phyloP scores from a whole-genome alignment of 352 stramenopile genomes.

The Phytophthora ohioensis region DNA sequence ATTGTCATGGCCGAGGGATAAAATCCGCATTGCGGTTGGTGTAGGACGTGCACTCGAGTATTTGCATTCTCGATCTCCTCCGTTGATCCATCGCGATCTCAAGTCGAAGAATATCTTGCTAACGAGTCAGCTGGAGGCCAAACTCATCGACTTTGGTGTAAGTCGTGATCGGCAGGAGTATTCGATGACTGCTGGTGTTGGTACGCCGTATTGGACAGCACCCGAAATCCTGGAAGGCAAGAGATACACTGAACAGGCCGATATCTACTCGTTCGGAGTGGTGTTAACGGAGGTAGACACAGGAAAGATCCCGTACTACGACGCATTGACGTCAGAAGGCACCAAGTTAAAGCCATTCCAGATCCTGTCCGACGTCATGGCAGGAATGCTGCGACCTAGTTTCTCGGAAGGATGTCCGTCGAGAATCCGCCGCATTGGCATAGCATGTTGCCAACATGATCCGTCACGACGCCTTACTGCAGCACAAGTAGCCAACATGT shows the following conservation, averaged over 20 bases:
- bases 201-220: slow-evolving; percentile 45
- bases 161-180: slow-evolving; percentile 33
- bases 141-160: slow-evolving; percentile 59
- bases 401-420: slow-evolving; percentile 54
- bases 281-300: slow-evolving; percentile 50
- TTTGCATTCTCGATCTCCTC: slow-evolving; percentile 31
- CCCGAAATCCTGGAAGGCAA: slow-evolving; percentile 45
- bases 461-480: slow-evolving; percentile 41
- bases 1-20: slow-evolving; percentile 44
- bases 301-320: slow-evolving; percentile 39
- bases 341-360: slow-evolving; percentile 52
- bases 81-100: slow-evolving; percentile 46
- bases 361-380: slow-evolving; percentile 49
- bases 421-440: slow-evolving; percentile 45
- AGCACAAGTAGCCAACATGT: slow-evolving; percentile 21
- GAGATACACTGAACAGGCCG: slow-evolving; percentile 38
- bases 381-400: slow-evolving; percentile 51
- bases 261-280: slow-evolving; percentile 57
- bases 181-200: slow-evolving; percentile 38
- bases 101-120: slow-evolving; percentile 74
- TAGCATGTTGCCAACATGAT: slow-evolving; percentile 54
- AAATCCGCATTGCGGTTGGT: slow-evolving; percentile 47
- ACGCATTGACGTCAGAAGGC: slow-evolving; percentile 28
- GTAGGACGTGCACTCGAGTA: slow-evolving; percentile 45
- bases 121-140: slow-evolving; percentile 68